Conservation (phyloP, 371 early-diverging fungal species). For the Mortierella sp. region DNA sequence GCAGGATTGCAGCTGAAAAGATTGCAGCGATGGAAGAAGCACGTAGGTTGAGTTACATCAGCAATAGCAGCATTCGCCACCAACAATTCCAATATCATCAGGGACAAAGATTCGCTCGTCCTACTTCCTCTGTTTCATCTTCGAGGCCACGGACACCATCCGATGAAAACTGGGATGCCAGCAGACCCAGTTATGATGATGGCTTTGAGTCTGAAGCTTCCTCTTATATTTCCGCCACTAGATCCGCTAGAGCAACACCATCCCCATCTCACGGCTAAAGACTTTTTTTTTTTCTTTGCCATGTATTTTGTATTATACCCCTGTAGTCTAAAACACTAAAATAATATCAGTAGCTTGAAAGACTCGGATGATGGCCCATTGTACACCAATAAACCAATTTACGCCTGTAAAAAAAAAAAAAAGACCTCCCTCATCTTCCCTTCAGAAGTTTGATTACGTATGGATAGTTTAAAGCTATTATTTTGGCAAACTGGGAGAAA, state of each 20-base stretch:
- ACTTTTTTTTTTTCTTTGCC: not conserved
- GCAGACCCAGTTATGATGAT: not conserved
- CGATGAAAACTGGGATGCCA: not conserved
- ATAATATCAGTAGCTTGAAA: too few species aligned
- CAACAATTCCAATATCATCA: not conserved
- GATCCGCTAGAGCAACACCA: not conserved
- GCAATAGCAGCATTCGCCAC: not conserved
- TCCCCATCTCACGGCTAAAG: not conserved
- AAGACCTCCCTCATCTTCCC: too few species aligned
- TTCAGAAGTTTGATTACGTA: too few species aligned
- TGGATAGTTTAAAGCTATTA: too few species aligned
- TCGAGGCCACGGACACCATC: constrained; percentile 4
- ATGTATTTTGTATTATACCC: too few species aligned
- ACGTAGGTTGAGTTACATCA: constrained; percentile 5
- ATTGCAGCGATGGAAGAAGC: constrained; percentile 35
- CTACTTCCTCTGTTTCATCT: not conserved
- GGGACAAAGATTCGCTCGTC: too few species aligned
- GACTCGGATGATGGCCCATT: too few species aligned
- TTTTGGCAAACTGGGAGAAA: too few species aligned
- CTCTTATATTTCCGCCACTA: not conserved
- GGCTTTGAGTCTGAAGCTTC: constrained; percentile 4
- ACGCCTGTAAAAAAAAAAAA: too few species aligned
- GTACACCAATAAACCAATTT: too few species aligned
- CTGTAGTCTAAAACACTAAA: too few species aligned
- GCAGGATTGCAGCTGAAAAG: constrained; percentile 26